Evolutionary conservation across 148 eudicot genomes (phyloP), one percentile per base, ranked within the genome.

Genomic region (Limonium bicolor): DNA sequence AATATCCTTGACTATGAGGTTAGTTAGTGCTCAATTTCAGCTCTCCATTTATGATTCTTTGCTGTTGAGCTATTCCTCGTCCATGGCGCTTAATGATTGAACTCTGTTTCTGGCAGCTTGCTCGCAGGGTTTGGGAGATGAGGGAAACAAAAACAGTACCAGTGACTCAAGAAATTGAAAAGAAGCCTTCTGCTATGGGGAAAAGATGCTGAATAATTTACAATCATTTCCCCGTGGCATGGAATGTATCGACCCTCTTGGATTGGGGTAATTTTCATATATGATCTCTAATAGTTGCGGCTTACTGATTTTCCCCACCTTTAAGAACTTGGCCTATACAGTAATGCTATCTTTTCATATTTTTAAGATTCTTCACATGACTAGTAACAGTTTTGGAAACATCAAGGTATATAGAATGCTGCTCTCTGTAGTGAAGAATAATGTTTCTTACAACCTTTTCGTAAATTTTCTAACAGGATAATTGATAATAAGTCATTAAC

Each of bases 91-190:
- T n/a, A n/a, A n/a, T 5, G 32, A 18, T 29, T 40, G 15, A 29
- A 13, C 19, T 46, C 6, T 46, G 25, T 40, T 2, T 54, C 33
- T 70, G 64, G 50, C 77, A 90, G 99, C 99, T 90, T 68, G 71
- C 80, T 49, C 87, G 99, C 26, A 77, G 88, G 65, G 99, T 90
- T 46, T 93, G 99, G 32, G 99, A 90, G 59, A 84, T 90, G 99
- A 73, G 99, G 53, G 99, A 85, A 63, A 52, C 93, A 33, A 75
- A 60, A 73, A 77, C 78, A 42, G 75, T 62, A 46, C 76, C 95
- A 20, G 75, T 66, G 36, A 64, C 59, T 55, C 77, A 56, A 18
- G 80, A 80, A 64, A n/a, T 46, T 20, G 99, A 75, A 64, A 60
- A 35, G 37, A 73, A 77, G 69, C 71, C 87, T 40, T 65, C 95